Base-by-base conservation (phyloP, 139 green algal species). In the Chlamydomonas asymmetrica region DNA sequence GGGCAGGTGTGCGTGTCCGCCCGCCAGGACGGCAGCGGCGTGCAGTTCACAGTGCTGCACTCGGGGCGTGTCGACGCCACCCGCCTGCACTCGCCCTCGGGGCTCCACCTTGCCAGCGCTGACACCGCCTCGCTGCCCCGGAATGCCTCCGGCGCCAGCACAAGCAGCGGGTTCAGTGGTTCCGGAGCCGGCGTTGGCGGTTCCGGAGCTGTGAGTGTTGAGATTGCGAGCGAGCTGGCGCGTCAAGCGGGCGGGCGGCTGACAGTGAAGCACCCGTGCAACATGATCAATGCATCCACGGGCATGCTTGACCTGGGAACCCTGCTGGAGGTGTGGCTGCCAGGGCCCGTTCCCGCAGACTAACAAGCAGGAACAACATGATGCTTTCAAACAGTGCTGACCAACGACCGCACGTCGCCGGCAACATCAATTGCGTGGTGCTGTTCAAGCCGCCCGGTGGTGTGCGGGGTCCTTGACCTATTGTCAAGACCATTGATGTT, bases 261-360 rank as follows among this genome's bases (percentile, higher is more conserved):
- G 34, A 57, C 56, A 13, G 68, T 83, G 61, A 48, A 54, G 45
- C 75, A 79, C 39, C 81, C 76, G 16, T 57, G 35, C n/a, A 66
- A 80, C 18, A 76, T 86, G 57, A 67, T 82, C 31, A 80, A 80
- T 22, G 75, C 80, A 25, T n/a, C 52, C 22, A 82, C 34, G 18
- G 80, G 80, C 70, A 41, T 56, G n/a, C 41, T 82, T 45, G 80
- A 82, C 31, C 29, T 79, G 29, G 80, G 75, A 4, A 86, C 71
- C 22, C 80, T 71, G 37, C 71, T 86, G 27, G 71, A 74, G 66
- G 61, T 86, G 23, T 78, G 71, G 75, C 66, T 86, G 70, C 80
- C 80, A 31, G 68, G 75, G 31, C 71, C 71, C 13, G 41, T n/a
- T n/a, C n/a, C n/a, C n/a, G n/a, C n/a, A n/a, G n/a, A n/a, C n/a